Evolutionary conservation across 306 rosid genomes (phyloP).

Genomic region (Vigna unguiculata): DNA sequence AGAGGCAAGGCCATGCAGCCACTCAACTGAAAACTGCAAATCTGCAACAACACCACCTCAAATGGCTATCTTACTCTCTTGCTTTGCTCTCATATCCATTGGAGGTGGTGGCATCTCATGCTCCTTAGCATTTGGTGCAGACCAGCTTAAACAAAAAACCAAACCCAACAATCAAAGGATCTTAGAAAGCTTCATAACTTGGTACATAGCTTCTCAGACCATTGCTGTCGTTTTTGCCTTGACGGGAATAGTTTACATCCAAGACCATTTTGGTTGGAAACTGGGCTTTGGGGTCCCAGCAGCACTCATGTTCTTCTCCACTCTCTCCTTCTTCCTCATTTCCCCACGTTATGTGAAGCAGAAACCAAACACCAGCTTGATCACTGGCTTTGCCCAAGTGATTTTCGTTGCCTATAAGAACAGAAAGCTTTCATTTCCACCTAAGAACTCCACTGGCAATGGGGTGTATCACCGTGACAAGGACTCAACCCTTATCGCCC

Average conservation of each 20-base stretch:
- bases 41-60: constrained; percentile 55
- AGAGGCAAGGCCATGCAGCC: constrained; percentile 59
- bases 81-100: constrained; percentile 55
- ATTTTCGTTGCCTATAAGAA: constrained; percentile 59
- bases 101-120: constrained; percentile 76
- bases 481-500: constrained; percentile 57
- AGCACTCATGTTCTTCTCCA: constrained; percentile 59
- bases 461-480: constrained; percentile 49
- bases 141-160: constrained; percentile 56
- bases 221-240: constrained; percentile 57
- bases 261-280: constrained; percentile 70
- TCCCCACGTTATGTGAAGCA: constrained; percentile 62
- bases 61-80: constrained; percentile 46
- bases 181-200: constrained; percentile 64
- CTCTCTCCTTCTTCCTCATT: constrained; percentile 54
- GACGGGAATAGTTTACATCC: constrained; percentile 61
- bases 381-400: constrained; percentile 61
- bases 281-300: constrained; percentile 80
- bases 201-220: constrained; percentile 66
- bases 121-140: constrained; percentile 73
- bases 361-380: constrained; percentile 58
- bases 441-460: constrained; percentile 27
- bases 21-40: constrained; percentile 44
- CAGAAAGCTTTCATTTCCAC: constrained; percentile 51
- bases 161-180: constrained; percentile 55